Evolutionary conservation across 2,329 filamentous ascomycete genomes (phyloP).

Genomic region (Polytolypa hystricis): DNA sequence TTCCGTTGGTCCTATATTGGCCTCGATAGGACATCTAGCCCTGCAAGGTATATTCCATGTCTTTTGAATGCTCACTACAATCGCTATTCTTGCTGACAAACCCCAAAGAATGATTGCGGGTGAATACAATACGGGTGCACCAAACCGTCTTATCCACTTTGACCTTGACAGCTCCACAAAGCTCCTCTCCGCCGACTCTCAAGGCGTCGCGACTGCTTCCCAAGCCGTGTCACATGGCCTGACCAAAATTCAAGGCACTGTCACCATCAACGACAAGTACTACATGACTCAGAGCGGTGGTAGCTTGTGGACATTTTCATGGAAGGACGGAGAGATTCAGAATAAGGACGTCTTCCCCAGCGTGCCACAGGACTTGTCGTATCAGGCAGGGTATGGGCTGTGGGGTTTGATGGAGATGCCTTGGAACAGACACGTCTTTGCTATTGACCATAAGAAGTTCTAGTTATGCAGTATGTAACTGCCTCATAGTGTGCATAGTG

Average conservation of each 20-base stretch:
- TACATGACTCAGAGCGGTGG: slow-evolving; percentile 15
- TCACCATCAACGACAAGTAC: slow-evolving; percentile 21
- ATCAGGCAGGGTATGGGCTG: slow-evolving; percentile 4
- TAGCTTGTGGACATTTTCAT: slow-evolving; percentile 4
- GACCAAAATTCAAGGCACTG: slow-evolving; percentile 24
- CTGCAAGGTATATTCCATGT: neutral
- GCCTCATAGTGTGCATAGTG: too few relatives aligned
- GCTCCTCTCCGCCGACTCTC: slow-evolving; percentile 15
- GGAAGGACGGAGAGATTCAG: neutral
- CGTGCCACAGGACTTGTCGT: slow-evolving; percentile 3
- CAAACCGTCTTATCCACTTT: slow-evolving; percentile 12
- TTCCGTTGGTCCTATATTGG: slow-evolving; percentile 27
- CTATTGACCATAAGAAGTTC: slow-evolving; percentile 4
- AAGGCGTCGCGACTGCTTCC: slow-evolving; percentile 12
- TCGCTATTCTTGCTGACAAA: slow-evolving; percentile 7
- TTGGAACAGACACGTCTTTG: slow-evolving; percentile 4
- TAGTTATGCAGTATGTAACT: too few relatives aligned
- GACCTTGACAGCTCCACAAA: slow-evolving; percentile 21
- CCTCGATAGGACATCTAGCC: slow-evolving; percentile 19
- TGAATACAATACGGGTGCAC: slow-evolving; percentile 21
- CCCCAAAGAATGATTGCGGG: slow-evolving; percentile 25
- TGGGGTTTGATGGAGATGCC: slow-evolving; percentile 3
- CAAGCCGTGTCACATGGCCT: slow-evolving; percentile 25
- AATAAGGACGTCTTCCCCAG: slow-evolving; percentile 1
- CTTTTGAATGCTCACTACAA: neutral